Evolutionary conservation across 1,284 basidiomycete genomes (phyloP), one percentile per base, ranked within the genome.

Genomic region (Clitocybe nebularis): DNA sequence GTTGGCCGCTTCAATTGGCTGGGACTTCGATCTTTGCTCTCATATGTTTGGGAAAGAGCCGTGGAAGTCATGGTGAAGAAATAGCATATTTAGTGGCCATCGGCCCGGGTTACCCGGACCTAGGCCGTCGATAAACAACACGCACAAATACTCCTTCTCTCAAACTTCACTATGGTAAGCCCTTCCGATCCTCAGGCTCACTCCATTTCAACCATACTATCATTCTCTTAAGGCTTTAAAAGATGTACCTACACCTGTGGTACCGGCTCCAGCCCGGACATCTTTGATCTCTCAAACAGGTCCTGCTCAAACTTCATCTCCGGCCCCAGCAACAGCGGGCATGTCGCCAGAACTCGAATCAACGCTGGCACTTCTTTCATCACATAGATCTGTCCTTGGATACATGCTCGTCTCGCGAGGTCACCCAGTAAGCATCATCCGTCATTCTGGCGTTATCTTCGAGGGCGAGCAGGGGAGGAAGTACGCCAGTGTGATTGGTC

Each of bases 351-450:
- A 74, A 46, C 64, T 87, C 16, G 90, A 93, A 58, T 77, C 84
- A 48, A 93, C 84, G 0, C 74, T 94, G 3, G 57, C 81, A 0
- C 68, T 87, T 43, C 72, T 95, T 29, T 83, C 89, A 0, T 75
- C 86, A 3, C 85, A 94, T 61, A 79, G 88, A 34, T 84, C 89
- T 26, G 91, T 95, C 2, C 77, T 90, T 5, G 93, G 93, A 6
- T 93, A 94, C 56, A 77, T 96, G 58, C 76, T 95, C 5, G 70
- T 95, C 25, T 83, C 88, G 0, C 68, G 82, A 11, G 73, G 76
- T 2, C 74, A 77, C 40, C 81, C 78, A 5, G 71, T 79, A 9
- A 70, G 71, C 50, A 91, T 95, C 49, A 84, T 95, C 51, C 75
- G 89, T 34, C 82, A 87, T 54, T 84, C 85, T 0, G 93, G 93